Evolutionary conservation across 2,329 filamentous ascomycete genomes (phyloP).

Genomic region (Neonectria ditissima): DNA sequence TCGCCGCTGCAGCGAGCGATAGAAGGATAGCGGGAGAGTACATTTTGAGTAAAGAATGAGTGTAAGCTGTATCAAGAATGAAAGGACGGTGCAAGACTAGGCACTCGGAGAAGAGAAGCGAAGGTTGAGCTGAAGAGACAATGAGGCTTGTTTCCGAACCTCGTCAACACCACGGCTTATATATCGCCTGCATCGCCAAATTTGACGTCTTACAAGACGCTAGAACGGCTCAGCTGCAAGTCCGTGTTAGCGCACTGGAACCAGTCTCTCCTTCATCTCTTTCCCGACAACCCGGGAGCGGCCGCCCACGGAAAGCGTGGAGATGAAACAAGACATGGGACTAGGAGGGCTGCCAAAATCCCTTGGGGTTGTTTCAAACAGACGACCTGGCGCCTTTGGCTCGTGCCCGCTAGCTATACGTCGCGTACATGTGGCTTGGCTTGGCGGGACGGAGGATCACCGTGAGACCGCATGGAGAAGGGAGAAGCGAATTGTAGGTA

Average conservation of each 20-base stretch:
- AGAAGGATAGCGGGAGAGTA: slow-evolving; percentile 37
- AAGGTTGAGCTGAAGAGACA: slow-evolving; percentile 10
- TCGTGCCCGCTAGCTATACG: slow-evolving; percentile 17
- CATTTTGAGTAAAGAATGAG: slow-evolving; percentile 32
- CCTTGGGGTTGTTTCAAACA: slow-evolving; percentile 31
- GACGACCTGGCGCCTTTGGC: slow-evolving; percentile 13
- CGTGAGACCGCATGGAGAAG: neutral
- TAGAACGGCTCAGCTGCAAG: slow-evolving; percentile 1
- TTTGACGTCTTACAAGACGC: neutral
- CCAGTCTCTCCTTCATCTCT: slow-evolving; percentile 38
- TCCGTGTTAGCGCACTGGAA: neutral
- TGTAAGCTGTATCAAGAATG: slow-evolving; percentile 17
- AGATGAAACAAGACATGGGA: slow-evolving; percentile 35
- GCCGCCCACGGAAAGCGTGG: slow-evolving; percentile 26
- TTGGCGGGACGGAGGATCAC: neutral
- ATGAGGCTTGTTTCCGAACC: neutral
- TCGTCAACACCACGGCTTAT: slow-evolving; percentile 4
- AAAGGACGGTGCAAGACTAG: slow-evolving; percentile 39
- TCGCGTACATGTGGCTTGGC: slow-evolving; percentile 8
- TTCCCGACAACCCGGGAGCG: slow-evolving; percentile 30
- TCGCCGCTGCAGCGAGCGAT: slow-evolving; percentile 35
- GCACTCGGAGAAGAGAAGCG: slow-evolving; percentile 35
- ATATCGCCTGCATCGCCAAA: neutral
- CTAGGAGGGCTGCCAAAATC: neutral
- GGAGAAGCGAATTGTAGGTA: neutral